Evolutionary conservation across 345 rosid species (phyloP), one percentile per base, ranked within the genome.

Genomic region (Iberis pinnata): DNA sequence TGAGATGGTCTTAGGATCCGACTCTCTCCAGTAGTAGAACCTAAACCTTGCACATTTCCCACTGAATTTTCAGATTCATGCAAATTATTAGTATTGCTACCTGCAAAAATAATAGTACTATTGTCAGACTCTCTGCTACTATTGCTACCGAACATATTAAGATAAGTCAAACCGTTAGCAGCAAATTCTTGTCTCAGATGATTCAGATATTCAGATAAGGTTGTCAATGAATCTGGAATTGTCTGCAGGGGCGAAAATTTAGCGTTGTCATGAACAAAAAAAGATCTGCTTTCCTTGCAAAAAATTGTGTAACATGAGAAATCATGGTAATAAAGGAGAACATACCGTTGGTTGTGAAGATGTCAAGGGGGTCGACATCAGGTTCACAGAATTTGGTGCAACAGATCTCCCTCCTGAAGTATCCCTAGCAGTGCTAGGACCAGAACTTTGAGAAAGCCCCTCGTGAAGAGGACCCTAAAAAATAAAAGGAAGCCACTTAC

Each of bases 161-260:
- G 45, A 16, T 16, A 14, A 53, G 62, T 63, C 73, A 57, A 25
- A 77, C 80, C 72, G 51, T 56, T 58, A 38, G 66, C 57, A 69
- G 56, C 65, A 60, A 75, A 75, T 55, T 73, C 78, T 50, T 61
- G 70, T 67, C 76, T 69, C 55, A 80, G 62, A 71, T 69, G 71
- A 62, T 58, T 64, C 35, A 80, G 73, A 64, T 73, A 73, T 37
- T 75, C 77, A 36, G 82, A 68, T 58, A 80, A 57, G 12, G 82
- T 77, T 65, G 79, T 57, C 67, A 80, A 58, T n/a, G 83, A 71
- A 74, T 78, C 84, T 44, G 72, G 73, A 60, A 72, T 55, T 14
- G 35, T 80, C 80, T 76, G 65, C 63, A 57, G n/a, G 22, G 18
- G 41, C 13, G 36, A 61, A 46, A 58, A 36, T 14, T 17, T 40